These are phyloP conservation scores for Boletus vermiculosoides DNA, from an alignment of 768 basidiomycete species.

Conservation along the genomic window DNA sequence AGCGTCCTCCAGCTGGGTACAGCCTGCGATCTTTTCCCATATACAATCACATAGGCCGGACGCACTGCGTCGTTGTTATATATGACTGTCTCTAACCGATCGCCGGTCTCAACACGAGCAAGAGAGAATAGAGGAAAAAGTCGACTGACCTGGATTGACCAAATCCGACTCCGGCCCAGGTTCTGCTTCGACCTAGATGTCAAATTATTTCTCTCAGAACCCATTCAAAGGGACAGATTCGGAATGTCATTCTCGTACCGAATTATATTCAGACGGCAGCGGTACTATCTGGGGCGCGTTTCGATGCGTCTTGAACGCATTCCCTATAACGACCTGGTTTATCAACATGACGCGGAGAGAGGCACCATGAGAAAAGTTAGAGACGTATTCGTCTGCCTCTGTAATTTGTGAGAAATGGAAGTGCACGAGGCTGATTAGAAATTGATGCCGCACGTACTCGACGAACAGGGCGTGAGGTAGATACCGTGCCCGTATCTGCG, in stretches of 20 bases:
- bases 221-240: neutral
- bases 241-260: neutral
- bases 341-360: conserved; percentile 15
- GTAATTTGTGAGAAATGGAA: conserved; percentile 3
- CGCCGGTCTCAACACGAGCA: neutral
- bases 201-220: neutral
- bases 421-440: neutral
- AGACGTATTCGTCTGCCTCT: conserved; percentile 19
- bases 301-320: conserved; percentile 8
- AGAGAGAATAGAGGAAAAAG: neutral
- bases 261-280: conserved; percentile 4
- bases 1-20: conserved; percentile 1
- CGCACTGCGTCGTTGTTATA: conserved; percentile 16
- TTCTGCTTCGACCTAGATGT: conserved; percentile 12
- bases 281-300: conserved; percentile 14
- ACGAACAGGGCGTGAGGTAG: conserved; percentile 15
- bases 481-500: conserved; percentile 14
- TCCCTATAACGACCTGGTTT: conserved; percentile 7
- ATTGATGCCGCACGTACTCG: conserved; percentile 7
- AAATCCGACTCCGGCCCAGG: conserved; percentile 15
- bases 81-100: conserved; percentile 11
- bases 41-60: conserved; percentile 12
- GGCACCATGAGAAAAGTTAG: conserved; percentile 9
- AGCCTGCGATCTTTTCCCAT: conserved; percentile 5
- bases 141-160: conserved; percentile 10